Evolutionary conservation across 2,329 filamentous ascomycete genomes (phyloP), one percentile per base, ranked within the genome.

Genomic region (Tricladium varicosporioides): DNA sequence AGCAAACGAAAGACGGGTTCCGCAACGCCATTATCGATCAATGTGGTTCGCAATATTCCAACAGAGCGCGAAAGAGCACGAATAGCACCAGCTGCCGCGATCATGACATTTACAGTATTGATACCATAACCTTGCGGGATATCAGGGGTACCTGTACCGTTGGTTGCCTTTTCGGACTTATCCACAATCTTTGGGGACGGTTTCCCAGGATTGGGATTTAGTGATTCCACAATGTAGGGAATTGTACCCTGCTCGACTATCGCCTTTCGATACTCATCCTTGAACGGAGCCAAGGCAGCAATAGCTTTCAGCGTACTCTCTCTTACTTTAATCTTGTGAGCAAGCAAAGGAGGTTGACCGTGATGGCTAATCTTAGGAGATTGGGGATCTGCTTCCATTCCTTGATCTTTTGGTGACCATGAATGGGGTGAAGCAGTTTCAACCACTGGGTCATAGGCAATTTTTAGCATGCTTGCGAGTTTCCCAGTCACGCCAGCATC

Each of bases 11-110:
- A 88, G 7, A 96, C 76, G 2, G 92, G 92, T 63, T 85, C 81
- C 1, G 89, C 87, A 51, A 96, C 87, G 5, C 86, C 88, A 58
- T 91, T 85, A 72, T 99, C 94, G 57, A 96, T 90, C 48, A 99
- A 76, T 51, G 88, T 89, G 2, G 94, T 97, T 50, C 94, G 80
- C 15, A 97, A 75, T 45, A 93, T 86, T 69, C 84, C 89, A 18
- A 96, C 87, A 1, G 92, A 96, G 44, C 94, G 84, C 2, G 91
- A 91, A 48, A 97, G 78, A 70, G 92, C 89, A 60, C 90, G 83
- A 27, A 92, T 83, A 22, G 89, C 86, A 67, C 90, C 87, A 69
- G 92, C 97, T 1, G 91, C 93, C 16, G 92, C 92, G 54, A 95
- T 80, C 18, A 97, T 79, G 18, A 96, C 92, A 2, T 83, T 76